Evolutionary conservation across 2,329 filamentous ascomycete species (phyloP).

Genomic region (Arthrobotrys iridis): DNA sequence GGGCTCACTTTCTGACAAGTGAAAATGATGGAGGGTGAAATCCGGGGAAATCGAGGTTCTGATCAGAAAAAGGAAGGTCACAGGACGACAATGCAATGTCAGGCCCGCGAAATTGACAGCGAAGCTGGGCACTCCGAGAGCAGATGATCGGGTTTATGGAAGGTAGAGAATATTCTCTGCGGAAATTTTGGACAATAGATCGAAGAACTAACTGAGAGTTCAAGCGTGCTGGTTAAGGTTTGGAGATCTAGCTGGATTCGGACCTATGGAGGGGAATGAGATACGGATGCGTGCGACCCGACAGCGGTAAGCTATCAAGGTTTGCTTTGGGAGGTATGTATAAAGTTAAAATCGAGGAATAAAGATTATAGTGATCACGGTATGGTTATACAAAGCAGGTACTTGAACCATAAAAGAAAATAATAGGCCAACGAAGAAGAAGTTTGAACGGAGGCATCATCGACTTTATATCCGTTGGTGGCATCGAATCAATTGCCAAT

Average conservation of each 20-base stretch:
- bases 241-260: constrained; percentile 14
- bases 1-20: constrained; percentile 25
- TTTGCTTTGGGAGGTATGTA: constrained; percentile 23
- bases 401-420: constrained; percentile 20
- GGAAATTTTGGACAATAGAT: constrained; percentile 12
- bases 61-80: constrained; percentile 50
- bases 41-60: constrained; percentile 47
- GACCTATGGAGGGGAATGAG: constrained; percentile 2
- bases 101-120: constrained; percentile 32
- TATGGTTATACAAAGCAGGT: constrained; percentile 17
- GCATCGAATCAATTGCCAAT: constrained; percentile 30
- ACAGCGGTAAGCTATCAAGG: constrained; percentile 17
- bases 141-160: constrained; percentile 27
- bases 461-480: constrained; percentile 49
- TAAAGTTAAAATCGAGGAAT: not conserved
- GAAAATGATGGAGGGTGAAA: constrained; percentile 39
- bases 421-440: constrained; percentile 34
- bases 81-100: constrained; percentile 36
- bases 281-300: constrained; percentile 6
- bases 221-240: constrained; percentile 8
- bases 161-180: constrained; percentile 29
- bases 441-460: constrained; percentile 37
- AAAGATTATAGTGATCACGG: not conserved
- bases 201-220: constrained; percentile 22
- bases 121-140: constrained; percentile 31